A percentile compares a stretch with the other conserved stretches of the same genome.
phyloP scores from a whole-genome alignment of 495 filamentous ascomycete genomes.

The Penicillium riverlandense region DNA sequence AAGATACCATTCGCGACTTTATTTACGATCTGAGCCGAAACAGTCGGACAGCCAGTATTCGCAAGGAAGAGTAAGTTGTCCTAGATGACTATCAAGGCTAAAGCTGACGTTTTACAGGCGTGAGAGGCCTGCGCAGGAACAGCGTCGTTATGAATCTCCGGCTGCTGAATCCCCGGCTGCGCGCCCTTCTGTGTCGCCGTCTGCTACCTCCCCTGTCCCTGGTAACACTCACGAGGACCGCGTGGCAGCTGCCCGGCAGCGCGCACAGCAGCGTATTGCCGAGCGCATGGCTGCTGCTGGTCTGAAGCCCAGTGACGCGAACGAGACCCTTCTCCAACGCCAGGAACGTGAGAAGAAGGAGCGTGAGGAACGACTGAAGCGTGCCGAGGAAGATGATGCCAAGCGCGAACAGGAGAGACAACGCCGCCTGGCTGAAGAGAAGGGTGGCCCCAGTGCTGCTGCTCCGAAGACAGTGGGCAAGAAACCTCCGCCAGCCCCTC shows the following conservation, averaged over 20 bases:
- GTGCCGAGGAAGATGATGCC: slow-evolving; percentile 94
- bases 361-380: slow-evolving; percentile 72
- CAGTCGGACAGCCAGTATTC: slow-evolving; percentile 64
- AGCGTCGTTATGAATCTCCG: slow-evolving; percentile 17
- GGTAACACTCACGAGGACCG: slow-evolving; percentile 87
- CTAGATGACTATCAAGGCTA: neutral
- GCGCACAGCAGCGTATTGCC: slow-evolving; percentile 96
- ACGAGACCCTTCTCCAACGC: slow-evolving; percentile 75
- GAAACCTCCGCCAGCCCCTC: slow-evolving; percentile 79
- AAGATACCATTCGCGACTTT: slow-evolving; percentile 93
- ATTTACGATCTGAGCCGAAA: slow-evolving; percentile 91
- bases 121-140: slow-evolving; percentile 16
- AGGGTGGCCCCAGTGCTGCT: slow-evolving; percentile 53
- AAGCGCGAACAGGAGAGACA: slow-evolving; percentile 83
- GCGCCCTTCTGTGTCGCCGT: slow-evolving; percentile 32
- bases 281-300: slow-evolving; percentile 92
- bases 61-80: slow-evolving; percentile 60
- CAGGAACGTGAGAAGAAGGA: slow-evolving; percentile 85
- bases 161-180: slow-evolving; percentile 20
- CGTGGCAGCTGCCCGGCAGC: slow-evolving; percentile 92
- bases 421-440: slow-evolving; percentile 76
- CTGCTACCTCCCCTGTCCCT: slow-evolving; percentile 39
- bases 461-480: slow-evolving; percentile 51
- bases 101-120: slow-evolving; percentile 14
- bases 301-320: slow-evolving; percentile 62